Evolutionary conservation across 2,329 filamentous ascomycete genomes (phyloP).

Genomic region (Stagonosporopsis rhizophila): DNA sequence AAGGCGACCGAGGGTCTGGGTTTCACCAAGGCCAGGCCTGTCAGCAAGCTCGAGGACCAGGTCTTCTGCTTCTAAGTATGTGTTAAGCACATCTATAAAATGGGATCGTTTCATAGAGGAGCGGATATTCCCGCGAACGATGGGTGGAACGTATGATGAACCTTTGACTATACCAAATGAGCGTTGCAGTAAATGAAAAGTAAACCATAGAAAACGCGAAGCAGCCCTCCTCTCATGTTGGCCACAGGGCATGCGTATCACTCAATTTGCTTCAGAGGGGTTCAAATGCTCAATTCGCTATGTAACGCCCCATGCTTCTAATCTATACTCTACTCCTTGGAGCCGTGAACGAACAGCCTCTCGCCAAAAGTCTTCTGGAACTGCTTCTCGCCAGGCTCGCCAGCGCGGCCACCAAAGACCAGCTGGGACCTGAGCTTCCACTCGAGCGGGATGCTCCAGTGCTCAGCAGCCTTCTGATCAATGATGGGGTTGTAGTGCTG

Average conservation of each 20-base stretch:
- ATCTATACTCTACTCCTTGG: conserved; percentile 32
- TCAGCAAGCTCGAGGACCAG: conserved; percentile 98
- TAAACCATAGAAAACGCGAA: neutral
- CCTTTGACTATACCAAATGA: neutral
- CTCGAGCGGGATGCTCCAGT: conserved; percentile 73
- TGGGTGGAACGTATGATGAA: neutral
- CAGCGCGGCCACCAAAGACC: conserved; percentile 74
- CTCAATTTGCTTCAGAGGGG: neutral
- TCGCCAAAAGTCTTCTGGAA: conserved; percentile 68
- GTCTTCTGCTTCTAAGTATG: conserved; percentile 85
- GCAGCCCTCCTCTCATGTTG: neutral
- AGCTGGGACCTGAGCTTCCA: conserved; percentile 86
- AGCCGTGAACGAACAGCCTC: conserved; percentile 59
- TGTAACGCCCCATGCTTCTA: neutral
- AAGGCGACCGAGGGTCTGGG: conserved; percentile 89
- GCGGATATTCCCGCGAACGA: neutral
- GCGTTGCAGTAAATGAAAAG: neutral
- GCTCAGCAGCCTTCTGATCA: conserved; percentile 71
- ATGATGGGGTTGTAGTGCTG: conserved; percentile 94
- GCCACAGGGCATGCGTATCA: neutral
- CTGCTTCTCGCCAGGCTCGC: conserved; percentile 67
- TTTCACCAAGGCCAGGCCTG: conserved; percentile 88
- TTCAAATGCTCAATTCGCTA: conserved; percentile 12
- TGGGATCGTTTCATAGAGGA: neutral
- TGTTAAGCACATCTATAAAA: neutral